Conservation (phyloP, 1,284 basidiomycete species). For the Bondarzewia mesenterica region DNA sequence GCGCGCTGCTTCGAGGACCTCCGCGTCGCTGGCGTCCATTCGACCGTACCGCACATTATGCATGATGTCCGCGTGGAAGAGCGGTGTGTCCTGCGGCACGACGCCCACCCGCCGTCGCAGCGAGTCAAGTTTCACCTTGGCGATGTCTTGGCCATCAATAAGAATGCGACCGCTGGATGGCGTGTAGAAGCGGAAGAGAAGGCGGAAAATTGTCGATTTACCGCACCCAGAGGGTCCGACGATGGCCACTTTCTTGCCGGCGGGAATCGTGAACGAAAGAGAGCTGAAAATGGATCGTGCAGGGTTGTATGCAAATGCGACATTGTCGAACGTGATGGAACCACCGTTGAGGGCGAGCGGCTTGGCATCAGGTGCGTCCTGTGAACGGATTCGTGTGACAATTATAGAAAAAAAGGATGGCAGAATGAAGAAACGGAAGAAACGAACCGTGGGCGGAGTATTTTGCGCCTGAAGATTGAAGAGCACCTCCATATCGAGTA, state of each 20-base stretch:
- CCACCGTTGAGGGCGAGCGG: constrained; percentile 74
- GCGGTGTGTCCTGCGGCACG: constrained; percentile 95
- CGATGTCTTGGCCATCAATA: constrained; percentile 85
- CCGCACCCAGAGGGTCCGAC: constrained; percentile 97
- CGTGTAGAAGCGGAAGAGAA: constrained; percentile 93
- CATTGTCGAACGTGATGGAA: constrained; percentile 88
- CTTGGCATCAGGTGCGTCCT: constrained; percentile 66
- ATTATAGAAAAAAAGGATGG: too few species aligned
- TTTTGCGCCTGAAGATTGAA: constrained; percentile 89
- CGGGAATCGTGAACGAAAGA: constrained; percentile 88
- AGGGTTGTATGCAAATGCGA: constrained; percentile 87
- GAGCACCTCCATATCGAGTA: constrained; percentile 95
- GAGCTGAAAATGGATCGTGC: constrained; percentile 86
- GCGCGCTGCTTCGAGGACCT: constrained; percentile 77
- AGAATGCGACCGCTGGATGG: constrained; percentile 75
- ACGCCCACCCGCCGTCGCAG: constrained; percentile 81
- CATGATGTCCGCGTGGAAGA: constrained; percentile 93
- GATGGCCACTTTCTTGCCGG: constrained; percentile 92
- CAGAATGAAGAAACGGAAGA: constrained; percentile 10
- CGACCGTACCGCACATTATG: constrained; percentile 94
- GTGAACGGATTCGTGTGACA: background rate
- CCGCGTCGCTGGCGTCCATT: constrained; percentile 80
- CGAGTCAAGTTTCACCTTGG: constrained; percentile 64
- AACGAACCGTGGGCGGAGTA: constrained; percentile 53
- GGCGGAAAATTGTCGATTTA: constrained; percentile 92